Conservation (phyloP, 306 rosid genomes). For the Ceratonia siliqua region DNA sequence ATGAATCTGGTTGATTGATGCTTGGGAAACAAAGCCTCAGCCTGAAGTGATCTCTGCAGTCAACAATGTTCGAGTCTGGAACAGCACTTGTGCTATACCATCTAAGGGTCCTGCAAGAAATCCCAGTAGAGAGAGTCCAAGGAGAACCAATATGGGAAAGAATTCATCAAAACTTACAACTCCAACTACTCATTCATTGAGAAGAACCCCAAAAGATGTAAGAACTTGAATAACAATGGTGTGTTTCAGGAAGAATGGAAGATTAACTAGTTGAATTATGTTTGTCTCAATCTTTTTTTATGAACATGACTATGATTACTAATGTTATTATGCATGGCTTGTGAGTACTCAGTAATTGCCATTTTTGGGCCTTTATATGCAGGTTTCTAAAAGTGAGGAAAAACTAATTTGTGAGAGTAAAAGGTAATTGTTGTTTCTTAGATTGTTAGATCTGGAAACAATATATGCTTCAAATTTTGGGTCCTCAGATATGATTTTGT, state of each 20-base stretch:
- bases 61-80: slow-evolving; percentile 35
- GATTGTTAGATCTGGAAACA: not conserved
- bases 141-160: slow-evolving; percentile 32
- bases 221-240: slow-evolving; percentile 7
- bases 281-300: not conserved
- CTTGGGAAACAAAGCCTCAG: slow-evolving; percentile 38
- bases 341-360: slow-evolving; percentile 11
- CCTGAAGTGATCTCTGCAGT: slow-evolving; percentile 25
- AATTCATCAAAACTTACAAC: slow-evolving; percentile 33
- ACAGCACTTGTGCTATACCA: slow-evolving; percentile 29
- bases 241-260: not conserved
- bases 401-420: slow-evolving; percentile 37
- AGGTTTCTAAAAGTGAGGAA: slow-evolving; percentile 49
- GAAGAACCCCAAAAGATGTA: slow-evolving; percentile 52
- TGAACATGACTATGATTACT: not conserved
- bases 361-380: slow-evolving; percentile 17
- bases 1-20: slow-evolving; percentile 38
- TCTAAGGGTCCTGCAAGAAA: slow-evolving; percentile 33
- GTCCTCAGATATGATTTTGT: slow-evolving; percentile 28
- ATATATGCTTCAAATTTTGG: slow-evolving; percentile 23
- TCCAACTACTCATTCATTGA: slow-evolving; percentile 23
- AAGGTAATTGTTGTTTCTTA: slow-evolving; percentile 48
- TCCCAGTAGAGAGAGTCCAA: slow-evolving; percentile 36
- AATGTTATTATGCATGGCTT: not conserved
- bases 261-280: not conserved